phyloP scores from a whole-genome alignment of 2,329 filamentous ascomycete genomes.

The Ophiosphaerella narmari region DNA sequence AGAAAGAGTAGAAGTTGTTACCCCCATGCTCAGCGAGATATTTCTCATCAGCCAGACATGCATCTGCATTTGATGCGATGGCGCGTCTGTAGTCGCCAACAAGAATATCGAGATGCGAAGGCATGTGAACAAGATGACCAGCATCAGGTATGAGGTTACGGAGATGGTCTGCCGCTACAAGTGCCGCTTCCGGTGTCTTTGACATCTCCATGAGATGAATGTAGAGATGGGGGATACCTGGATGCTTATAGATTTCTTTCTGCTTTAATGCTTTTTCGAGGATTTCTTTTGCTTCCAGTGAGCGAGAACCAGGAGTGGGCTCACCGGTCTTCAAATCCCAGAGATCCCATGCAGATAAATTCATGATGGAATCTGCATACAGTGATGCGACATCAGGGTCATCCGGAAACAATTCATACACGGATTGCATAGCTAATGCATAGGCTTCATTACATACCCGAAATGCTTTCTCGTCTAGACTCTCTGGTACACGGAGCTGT shows the following conservation, averaged over 20 bases:
- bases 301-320: slow-evolving; percentile 60
- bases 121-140: slow-evolving; percentile 77
- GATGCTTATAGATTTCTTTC: slow-evolving; percentile 60
- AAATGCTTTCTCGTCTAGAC: slow-evolving; percentile 49
- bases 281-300: slow-evolving; percentile 62
- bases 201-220: slow-evolving; percentile 83
- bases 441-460: slow-evolving; percentile 63
- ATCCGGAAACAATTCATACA: slow-evolving; percentile 57
- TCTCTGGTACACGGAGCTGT: slow-evolving; percentile 49
- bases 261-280: slow-evolving; percentile 63
- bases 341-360: slow-evolving; percentile 66
- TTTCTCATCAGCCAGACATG: slow-evolving; percentile 69
- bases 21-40: slow-evolving; percentile 64
- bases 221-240: slow-evolving; percentile 74
- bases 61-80: slow-evolving; percentile 68
- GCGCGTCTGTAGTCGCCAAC: slow-evolving; percentile 72
- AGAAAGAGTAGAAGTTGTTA: slow-evolving; percentile 76
- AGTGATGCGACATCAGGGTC: slow-evolving; percentile 68
- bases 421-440: slow-evolving; percentile 63
- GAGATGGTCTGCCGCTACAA: slow-evolving; percentile 65
- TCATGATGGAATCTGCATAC: slow-evolving; percentile 69
- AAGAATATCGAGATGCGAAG: slow-evolving; percentile 74
- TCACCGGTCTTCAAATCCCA: slow-evolving; percentile 66
- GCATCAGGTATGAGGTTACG: slow-evolving; percentile 69
- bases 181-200: slow-evolving; percentile 63